These are phyloP conservation scores for Lachnellula occidentalis DNA, from an alignment of 2,329 filamentous ascomycete genomes.

Conservation along the genomic window DNA sequence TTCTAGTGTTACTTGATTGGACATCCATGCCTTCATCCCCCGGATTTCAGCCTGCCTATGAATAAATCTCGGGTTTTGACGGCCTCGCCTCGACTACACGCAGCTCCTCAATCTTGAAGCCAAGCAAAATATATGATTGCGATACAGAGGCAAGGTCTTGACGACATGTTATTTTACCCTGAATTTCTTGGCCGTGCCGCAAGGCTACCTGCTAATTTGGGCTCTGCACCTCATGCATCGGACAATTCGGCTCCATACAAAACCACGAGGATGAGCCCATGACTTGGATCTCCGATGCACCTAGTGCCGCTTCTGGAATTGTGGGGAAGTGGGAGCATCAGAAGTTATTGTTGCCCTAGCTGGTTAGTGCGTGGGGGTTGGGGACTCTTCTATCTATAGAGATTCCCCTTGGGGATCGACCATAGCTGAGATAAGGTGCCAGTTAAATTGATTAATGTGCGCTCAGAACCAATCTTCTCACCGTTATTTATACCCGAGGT, in stretches of 20 bases:
- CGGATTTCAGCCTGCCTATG: neutral
- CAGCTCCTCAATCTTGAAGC: neutral
- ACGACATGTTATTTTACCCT: neutral
- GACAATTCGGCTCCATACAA: too few relatives aligned
- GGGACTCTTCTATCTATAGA: neutral
- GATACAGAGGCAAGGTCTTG: neutral
- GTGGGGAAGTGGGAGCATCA: constrained; percentile 11
- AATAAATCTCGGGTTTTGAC: neutral
- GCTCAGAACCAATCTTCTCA: neutral
- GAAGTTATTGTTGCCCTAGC: neutral
- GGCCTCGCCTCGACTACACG: neutral
- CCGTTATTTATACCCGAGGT: neutral
- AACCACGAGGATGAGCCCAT: too few relatives aligned
- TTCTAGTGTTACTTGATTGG: too few relatives aligned
- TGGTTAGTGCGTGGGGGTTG: constrained; percentile 5
- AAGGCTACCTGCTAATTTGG: neutral
- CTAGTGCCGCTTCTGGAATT: constrained; percentile 10
- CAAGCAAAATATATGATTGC: neutral
- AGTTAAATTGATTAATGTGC: too few relatives aligned
- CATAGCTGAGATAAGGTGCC: too few relatives aligned
- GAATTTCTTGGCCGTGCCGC: constrained; percentile 1
- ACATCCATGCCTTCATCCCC: neutral
- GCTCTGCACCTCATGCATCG: constrained; percentile 16
- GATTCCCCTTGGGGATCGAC: too few relatives aligned
- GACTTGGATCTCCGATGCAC: constrained; percentile 7